Conservation (phyloP, 768 basidiomycete genomes). For the Tephrocybe sp. region DNA sequence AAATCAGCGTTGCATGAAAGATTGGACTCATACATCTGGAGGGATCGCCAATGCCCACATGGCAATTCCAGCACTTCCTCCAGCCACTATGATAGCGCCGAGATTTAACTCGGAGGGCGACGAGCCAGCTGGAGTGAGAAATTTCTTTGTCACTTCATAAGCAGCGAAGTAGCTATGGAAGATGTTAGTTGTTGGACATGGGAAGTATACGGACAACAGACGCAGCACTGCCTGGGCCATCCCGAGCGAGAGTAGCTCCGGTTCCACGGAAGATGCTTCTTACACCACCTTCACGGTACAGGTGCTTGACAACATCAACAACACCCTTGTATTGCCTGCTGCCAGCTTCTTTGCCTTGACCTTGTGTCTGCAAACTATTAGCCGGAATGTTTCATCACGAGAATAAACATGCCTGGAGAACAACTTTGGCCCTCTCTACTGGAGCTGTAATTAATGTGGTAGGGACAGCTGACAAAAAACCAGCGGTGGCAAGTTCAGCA, state of each 20-base stretch:
- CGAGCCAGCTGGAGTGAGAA: conserved; percentile 75
- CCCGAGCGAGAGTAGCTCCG: conserved; percentile 88
- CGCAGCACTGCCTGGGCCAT: conserved; percentile 96
- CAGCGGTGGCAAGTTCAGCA: conserved; percentile 84
- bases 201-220: conserved; percentile 39
- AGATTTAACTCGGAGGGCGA: conserved; percentile 82
- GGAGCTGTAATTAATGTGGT: conserved; percentile 92
- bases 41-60: conserved; percentile 99
- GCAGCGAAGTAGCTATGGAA: conserved; percentile 85
- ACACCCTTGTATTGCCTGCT: conserved; percentile 84
- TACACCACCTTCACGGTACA: conserved; percentile 93
- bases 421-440: conserved; percentile 93
- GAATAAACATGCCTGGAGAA: conserved; percentile 67
- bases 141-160: conserved; percentile 91
- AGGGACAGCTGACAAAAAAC: conserved; percentile 92
- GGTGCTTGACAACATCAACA: conserved; percentile 81
- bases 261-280: conserved; percentile 92
- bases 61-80: conserved; percentile 91
- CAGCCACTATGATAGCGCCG: conserved; percentile 83
- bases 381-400: background rate
- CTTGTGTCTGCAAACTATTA: conserved; percentile 62
- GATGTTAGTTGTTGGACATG: conserved; percentile 7
- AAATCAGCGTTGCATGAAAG: background rate
- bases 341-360: conserved; percentile 57
- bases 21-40: conserved; percentile 72